Base-by-base conservation (phyloP, 495 filamentous ascomycete species). In the Jackrogersella multiformis region DNA sequence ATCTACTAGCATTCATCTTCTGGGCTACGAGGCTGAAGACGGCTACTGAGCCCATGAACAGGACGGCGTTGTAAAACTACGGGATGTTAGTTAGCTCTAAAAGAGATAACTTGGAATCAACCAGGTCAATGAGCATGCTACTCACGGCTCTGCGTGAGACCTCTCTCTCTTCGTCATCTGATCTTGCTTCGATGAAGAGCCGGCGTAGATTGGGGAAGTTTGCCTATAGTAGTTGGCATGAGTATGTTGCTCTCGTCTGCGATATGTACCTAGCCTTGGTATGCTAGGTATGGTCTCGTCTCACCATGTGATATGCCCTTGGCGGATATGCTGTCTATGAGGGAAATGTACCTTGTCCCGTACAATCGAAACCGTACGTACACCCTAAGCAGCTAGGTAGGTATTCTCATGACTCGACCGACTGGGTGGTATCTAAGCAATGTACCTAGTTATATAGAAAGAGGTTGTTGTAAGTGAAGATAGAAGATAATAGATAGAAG, bases 31-130 rank as follows among this genome's bases (percentile, higher is more conserved):
- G 81, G 73, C 94, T 96, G 81, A 97, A 96, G 58, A 95, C 87
- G 2, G 92, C 93, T 30, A 97, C 91, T 0, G 94, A 97, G 4
- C 93, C 94, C 77, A 98, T 91, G 79, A 98, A 99, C 1, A 98
- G 83, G 1, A 97, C 92, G 2, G 97, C 85, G 73, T 98, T 98
- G 81, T 98, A 99, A 78, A 99, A 99, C 95, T 97, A 73, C 35
- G 8, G 26, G 4, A 23, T 4, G 16, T 30, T 68, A 41, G 20
- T 28, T 21, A 32, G 4, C 16, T 28, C 36, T 32, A 13, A 13
- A 2, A 26, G n/a, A 21, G 44, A 23, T n/a, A 15, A 30, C 7
- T 15, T 15, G 6, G 28, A 5, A 20, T 13, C 36, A 4, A 42
- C 3, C 7, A 52, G 15, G 1, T n/a, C 2, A 10, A 26, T 38